Evolutionary conservation across 345 rosid genomes (phyloP), one percentile per base, ranked within the genome.

Genomic region (Euphorbia lathyris): DNA sequence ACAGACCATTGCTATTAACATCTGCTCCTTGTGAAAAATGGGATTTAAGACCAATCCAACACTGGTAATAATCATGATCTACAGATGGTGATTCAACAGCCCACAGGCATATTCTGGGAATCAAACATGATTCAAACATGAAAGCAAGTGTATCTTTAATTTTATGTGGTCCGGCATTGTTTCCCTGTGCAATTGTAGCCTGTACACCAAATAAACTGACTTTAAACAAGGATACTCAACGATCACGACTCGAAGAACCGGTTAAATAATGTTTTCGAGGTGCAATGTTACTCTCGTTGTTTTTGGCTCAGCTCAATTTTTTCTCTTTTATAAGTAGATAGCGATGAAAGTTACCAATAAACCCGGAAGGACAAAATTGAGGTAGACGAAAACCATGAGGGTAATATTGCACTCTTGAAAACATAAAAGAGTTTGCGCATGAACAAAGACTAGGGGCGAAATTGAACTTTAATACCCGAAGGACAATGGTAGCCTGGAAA

Each of bases 11-110:
- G 17, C 52, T 58, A 53, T 38, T 61, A 36, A 42, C 22, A 32
- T 59, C 56, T 42, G 50, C 48, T 42, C 68, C 80, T 2, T 40
- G 70, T 0, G 88, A 79, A 72, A 95, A 95, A 78, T 91, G 99
- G 68, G 99, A 90, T 76, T 81, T 81, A 67, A 95, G 87, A 50
- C 97, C 97, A 27, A 86, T 88, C 99, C 99, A 95, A 74, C 99
- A 95, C 69, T 83, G 92, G 81, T 95, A 95, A 68, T 91, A 95
- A 71, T 90, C 87, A 36, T 26, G 86, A 72, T 95, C 97, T 25
- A 81, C 76, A 52, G 48, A 80, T 51, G 92, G 85, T 52, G 99
- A 91, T 68, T 95, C 85, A 4, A 91, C 84, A 34, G 90, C 97
- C 97, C 97, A 91, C 5, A 72, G 83, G 68, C 97, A 90, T 81